Conservation (phyloP, 768 basidiomycete genomes). For the Amanita fuliginea region DNA sequence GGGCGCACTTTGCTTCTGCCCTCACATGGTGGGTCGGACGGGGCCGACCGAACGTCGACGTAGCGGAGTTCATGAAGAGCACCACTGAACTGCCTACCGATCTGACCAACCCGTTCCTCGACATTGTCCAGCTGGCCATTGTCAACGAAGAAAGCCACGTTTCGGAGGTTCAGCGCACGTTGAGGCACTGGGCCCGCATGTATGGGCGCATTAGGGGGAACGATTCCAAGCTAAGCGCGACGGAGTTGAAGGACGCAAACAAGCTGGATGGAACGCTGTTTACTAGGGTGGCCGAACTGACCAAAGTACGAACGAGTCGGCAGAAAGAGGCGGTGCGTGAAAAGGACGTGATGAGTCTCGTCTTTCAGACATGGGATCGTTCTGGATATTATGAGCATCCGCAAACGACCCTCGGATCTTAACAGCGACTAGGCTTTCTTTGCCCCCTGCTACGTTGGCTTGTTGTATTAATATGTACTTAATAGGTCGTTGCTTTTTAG, state of each 20-base stretch:
- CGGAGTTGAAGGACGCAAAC: slow-evolving; percentile 33
- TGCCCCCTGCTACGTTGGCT: too few species aligned
- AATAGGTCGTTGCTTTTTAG: too few species aligned
- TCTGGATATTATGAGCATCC: slow-evolving; percentile 11
- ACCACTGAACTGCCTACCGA: slow-evolving; percentile 12
- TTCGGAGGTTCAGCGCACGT: slow-evolving; percentile 40
- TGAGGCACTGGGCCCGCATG: slow-evolving; percentile 34
- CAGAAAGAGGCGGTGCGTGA: slow-evolving; percentile 10
- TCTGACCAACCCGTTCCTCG: slow-evolving; percentile 41
- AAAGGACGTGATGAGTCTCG: slow-evolving; percentile 10
- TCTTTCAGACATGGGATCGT: slow-evolving; percentile 14
- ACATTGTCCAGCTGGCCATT: slow-evolving; percentile 39
- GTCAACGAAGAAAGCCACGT: slow-evolving; percentile 44
- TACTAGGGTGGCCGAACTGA: slow-evolving; percentile 38
- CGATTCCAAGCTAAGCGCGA: slow-evolving; percentile 6
- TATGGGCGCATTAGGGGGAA: slow-evolving; percentile 27
- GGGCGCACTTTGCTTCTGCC: slow-evolving; percentile 36
- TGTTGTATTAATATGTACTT: too few species aligned
- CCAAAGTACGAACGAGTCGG: slow-evolving; percentile 24
- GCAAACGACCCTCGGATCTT: background rate
- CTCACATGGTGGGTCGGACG: slow-evolving; percentile 42
- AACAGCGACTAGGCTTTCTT: too few species aligned
- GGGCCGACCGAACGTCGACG: slow-evolving; percentile 36
- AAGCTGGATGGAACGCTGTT: slow-evolving; percentile 49
- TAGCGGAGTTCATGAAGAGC: slow-evolving; percentile 28